Base-by-base conservation (phyloP, 192 early-diverging fungal species). In the Dissophora ornata region DNA sequence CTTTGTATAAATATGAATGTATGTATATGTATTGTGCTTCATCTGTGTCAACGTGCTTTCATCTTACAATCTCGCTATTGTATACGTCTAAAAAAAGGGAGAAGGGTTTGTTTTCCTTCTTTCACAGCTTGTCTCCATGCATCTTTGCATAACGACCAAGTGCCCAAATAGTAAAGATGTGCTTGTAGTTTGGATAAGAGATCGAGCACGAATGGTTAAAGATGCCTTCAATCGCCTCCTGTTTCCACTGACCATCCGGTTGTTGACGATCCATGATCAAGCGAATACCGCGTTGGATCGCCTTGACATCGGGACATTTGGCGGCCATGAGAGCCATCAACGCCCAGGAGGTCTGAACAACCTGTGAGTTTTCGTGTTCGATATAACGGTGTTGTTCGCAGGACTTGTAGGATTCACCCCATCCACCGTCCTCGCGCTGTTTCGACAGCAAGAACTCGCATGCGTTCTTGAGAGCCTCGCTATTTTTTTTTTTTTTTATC, bases 161-260 rank as follows among this genome's bases (percentile, higher is more conserved):
- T 1, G 95, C 96, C 95, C 95, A 98, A 33, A 96, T 90, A 7
- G 93, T 90, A 60, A 98, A 98, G 42, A 88, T 80, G 54, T 95
- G 93, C 85, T 97, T 98, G 77, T 94, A 98, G 82, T 97, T 98
- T 26, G 94, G 94, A 77, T 98, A 98, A 28, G 91, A 87, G 60
- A 95, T 91, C 29, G 80, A 88, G 66, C 90, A 94, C 47, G 89
- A 92, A 71, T 95, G 91, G 86, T 97, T 99, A 79, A 99, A 99
- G 32, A 99, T 95, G 42, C 98, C 98, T 80, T 99, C 98, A 62
- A 98, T 96, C 25, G 86, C 90, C 71, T 99, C 98, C 79, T 99
- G 98, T 15, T 90, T 85, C 96, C 97, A 99, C 78, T 95, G 91
- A 40, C 98, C 98, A 62, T 93, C 96, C 12, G 87, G 79, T 57